A percentile compares a stretch with the other conserved stretches of the same genome.
phyloP scores from a whole-genome alignment of 192 early-diverging fungal species.

The Thamnidium elegans region DNA sequence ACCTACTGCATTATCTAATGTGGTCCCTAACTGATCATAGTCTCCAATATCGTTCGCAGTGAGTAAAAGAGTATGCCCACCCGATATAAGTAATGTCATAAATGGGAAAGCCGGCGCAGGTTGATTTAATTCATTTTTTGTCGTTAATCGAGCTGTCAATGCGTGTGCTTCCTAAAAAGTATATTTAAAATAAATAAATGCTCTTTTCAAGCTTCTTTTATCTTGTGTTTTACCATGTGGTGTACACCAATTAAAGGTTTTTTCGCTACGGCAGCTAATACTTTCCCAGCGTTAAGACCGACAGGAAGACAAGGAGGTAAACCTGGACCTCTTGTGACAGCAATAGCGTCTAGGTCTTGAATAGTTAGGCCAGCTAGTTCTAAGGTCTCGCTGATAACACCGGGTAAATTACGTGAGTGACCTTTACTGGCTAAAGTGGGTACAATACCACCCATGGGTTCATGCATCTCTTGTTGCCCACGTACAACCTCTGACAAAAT shows the following conservation, averaged over 20 bases:
- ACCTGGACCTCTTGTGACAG: conserved; percentile 77
- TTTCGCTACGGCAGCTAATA: conserved; percentile 60
- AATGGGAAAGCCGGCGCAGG: conserved; percentile 61
- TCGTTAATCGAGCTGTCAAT: conserved; percentile 66
- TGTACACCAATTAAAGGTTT: conserved; percentile 77
- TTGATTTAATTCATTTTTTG: conserved; percentile 13
- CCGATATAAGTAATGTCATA: conserved; percentile 69
- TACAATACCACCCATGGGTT: conserved; percentile 72
- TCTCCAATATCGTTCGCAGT: conserved; percentile 53
- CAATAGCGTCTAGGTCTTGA: conserved; percentile 63
- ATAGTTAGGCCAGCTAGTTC: conserved; percentile 49
- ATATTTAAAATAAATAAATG: background rate
- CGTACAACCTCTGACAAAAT: conserved; percentile 62
- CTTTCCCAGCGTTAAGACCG: conserved; percentile 69
- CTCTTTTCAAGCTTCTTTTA: background rate
- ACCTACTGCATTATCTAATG: conserved; percentile 72
- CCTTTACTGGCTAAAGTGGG: conserved; percentile 64
- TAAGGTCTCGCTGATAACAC: conserved; percentile 60
- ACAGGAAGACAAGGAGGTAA: conserved; percentile 65
- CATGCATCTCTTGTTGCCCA: conserved; percentile 66
- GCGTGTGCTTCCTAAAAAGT: conserved; percentile 69
- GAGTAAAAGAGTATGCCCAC: conserved; percentile 71
- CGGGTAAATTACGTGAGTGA: conserved; percentile 62
- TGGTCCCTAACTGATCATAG: conserved; percentile 63
- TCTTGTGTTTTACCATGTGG: conserved; percentile 57